Evolutionary conservation across 2,329 filamentous ascomycete genomes (phyloP).

Genomic region (Capronia americana): DNA sequence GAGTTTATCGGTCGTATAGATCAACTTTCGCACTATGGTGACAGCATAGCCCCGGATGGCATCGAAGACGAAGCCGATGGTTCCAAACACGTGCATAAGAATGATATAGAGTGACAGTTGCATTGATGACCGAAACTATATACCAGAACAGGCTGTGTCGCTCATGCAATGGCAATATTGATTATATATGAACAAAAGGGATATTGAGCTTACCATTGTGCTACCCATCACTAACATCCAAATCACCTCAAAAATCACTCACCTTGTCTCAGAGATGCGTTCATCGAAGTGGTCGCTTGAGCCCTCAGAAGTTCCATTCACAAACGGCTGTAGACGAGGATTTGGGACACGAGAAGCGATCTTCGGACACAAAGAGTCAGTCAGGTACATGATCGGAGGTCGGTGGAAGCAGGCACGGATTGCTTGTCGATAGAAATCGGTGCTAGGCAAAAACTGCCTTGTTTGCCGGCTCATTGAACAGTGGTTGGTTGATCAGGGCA

Average conservation of each 20-base stretch:
- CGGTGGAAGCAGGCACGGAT: conserved; percentile 1
- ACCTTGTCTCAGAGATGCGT: conserved; percentile 9
- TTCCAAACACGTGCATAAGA: neutral
- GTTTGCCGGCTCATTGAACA: conserved; percentile 1
- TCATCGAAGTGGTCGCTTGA: neutral
- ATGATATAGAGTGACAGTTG: neutral
- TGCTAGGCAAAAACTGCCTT: conserved; percentile 10
- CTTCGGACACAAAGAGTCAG: neutral
- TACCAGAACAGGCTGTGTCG: neutral
- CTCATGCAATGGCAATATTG: neutral
- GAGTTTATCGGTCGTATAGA: neutral
- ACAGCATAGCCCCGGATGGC: conserved; percentile 12
- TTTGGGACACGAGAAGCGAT: conserved; percentile 13
- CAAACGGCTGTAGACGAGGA: neutral
- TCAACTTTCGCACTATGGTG: conserved; percentile 8
- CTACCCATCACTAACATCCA: conserved; percentile 7
- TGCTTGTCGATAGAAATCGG: neutral
- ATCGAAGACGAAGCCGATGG: conserved; percentile 9
- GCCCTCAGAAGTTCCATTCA: conserved; percentile 4
- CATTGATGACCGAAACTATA: neutral
- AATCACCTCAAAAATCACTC: conserved; percentile 30
- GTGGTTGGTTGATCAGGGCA: conserved; percentile 17
- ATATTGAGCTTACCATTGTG: neutral
- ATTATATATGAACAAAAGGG: conserved; percentile 2
- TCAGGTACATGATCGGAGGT: conserved; percentile 4